A percentile compares a stretch with the other conserved stretches of the same genome.
phyloP scores from a whole-genome alignment of 2,329 filamentous ascomycete genomes.

The Coleophoma eucalyptorum region DNA sequence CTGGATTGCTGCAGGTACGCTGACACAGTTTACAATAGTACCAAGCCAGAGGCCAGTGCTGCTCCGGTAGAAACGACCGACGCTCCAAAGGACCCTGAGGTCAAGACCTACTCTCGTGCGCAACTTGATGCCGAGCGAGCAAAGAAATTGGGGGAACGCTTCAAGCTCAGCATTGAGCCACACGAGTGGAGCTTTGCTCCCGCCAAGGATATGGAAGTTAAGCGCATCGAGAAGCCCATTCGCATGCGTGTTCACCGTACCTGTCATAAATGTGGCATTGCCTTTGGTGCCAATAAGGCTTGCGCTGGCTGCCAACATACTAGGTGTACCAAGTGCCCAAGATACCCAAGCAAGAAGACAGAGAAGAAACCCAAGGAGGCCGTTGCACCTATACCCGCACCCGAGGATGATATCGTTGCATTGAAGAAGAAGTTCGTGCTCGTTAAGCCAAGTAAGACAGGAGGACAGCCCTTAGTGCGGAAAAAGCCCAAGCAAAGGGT shows the following conservation, averaged over 20 bases:
- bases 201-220: conserved; percentile 18
- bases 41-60: neutral
- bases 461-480: conserved; percentile 68
- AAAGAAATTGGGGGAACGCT: conserved; percentile 30
- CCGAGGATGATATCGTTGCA: conserved; percentile 18
- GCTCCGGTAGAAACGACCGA: neutral
- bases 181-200: conserved; percentile 20
- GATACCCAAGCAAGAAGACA: conserved; percentile 50
- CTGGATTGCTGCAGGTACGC: no score
- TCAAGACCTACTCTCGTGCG: neutral
- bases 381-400: conserved; percentile 32
- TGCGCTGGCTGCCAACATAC: conserved; percentile 76
- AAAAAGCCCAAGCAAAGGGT: conserved; percentile 71
- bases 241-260: conserved; percentile 74
- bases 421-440: conserved; percentile 45
- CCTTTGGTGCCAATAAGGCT: conserved; percentile 68
- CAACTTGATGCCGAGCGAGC: conserved; percentile 27
- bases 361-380: conserved; percentile 23
- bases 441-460: conserved; percentile 60
- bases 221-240: conserved; percentile 69
- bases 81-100: neutral
- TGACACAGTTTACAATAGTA: neutral
- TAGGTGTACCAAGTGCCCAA: conserved; percentile 76
- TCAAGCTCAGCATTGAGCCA: conserved; percentile 29
- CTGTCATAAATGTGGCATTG: conserved; percentile 77